Evolutionary conservation across 2,329 filamentous ascomycete genomes (phyloP).

Genomic region (Nigrospora sphaerica): DNA sequence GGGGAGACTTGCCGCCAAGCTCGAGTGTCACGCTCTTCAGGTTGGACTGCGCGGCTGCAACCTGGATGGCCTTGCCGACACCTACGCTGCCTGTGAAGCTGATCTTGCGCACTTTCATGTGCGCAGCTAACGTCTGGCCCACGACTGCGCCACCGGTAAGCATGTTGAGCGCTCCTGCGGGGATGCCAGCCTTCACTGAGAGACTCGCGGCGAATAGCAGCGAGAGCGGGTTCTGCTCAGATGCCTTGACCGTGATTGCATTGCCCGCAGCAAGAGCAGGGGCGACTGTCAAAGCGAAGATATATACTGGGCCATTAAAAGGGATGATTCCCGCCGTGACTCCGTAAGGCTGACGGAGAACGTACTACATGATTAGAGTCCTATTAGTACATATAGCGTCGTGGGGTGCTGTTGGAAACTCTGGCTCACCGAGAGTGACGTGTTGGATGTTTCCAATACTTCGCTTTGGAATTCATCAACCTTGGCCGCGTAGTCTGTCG

Average conservation of each 20-base stretch:
- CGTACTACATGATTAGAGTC: no score
- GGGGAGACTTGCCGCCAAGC: constrained; percentile 59
- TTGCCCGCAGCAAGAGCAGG: constrained; percentile 61
- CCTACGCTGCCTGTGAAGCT: constrained; percentile 71
- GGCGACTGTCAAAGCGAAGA: constrained; percentile 72
- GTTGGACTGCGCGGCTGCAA: constrained; percentile 53
- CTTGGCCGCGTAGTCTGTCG: no score
- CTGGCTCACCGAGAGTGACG: no score
- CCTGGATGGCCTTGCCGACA: constrained; percentile 70
- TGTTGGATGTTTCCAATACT: no score
- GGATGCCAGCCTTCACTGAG: constrained; percentile 68
- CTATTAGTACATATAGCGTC: no score
- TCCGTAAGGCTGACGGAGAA: constrained; percentile 70
- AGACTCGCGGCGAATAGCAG: constrained; percentile 59
- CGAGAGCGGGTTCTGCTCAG: constrained; percentile 60
- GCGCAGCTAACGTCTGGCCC: constrained; percentile 60
- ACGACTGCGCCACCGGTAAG: constrained; percentile 65
- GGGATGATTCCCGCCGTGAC: constrained; percentile 70
- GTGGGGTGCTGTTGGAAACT: no score
- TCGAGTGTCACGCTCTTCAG: constrained; percentile 61
- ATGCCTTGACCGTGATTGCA: constrained; percentile 56
- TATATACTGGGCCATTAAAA: constrained; percentile 40
- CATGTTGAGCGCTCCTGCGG: constrained; percentile 74
- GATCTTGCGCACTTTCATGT: constrained; percentile 66
- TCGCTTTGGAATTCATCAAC: no score